Conservation (phyloP, 1,284 basidiomycete species). For the Cutaneotrichosporon arboriforme region DNA sequence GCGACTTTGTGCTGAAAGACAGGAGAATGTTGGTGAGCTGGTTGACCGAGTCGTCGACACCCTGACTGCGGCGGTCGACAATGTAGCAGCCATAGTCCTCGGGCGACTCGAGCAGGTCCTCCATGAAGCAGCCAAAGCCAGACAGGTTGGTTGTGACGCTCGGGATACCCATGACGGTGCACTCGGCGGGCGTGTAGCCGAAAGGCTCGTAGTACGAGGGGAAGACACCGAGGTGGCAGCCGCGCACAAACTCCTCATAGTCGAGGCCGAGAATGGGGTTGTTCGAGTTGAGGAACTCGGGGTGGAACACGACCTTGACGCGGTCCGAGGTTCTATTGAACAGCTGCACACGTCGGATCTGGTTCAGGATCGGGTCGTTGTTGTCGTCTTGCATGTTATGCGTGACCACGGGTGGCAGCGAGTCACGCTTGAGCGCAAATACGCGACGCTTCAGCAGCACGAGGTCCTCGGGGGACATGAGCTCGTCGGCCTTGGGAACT, state of each 20-base stretch:
- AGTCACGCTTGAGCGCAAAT: constrained; percentile 89
- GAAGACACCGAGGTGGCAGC: constrained; percentile 96
- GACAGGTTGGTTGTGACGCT: constrained; percentile 95
- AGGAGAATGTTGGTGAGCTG: constrained; percentile 63
- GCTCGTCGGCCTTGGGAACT: constrained; percentile 64
- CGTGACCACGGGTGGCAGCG: constrained; percentile 86
- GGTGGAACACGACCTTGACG: constrained; percentile 97
- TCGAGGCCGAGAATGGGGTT: constrained; percentile 95
- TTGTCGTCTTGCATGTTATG: constrained; percentile 97
- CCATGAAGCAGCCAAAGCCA: constrained; percentile 97
- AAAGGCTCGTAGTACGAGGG: constrained; percentile 69
- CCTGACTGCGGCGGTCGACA: constrained; percentile 83
- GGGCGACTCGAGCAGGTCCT: constrained; percentile 91
- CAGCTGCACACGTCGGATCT: constrained; percentile 85
- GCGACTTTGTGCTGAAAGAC: constrained; percentile 77
- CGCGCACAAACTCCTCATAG: constrained; percentile 97
- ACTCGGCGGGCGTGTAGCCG: constrained; percentile 56
- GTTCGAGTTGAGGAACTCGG: constrained; percentile 95
- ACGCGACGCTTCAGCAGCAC: constrained; percentile 94
- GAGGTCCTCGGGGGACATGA: constrained; percentile 87
- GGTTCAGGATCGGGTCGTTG: constrained; percentile 88
- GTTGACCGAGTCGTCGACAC: constrained; percentile 85
- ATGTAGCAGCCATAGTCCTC: constrained; percentile 80
- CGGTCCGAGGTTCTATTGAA: constrained; percentile 79
- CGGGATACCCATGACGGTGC: constrained; percentile 86